Evolutionary conservation across 1,284 basidiomycete species (phyloP).

Genomic region (Ganoderma lucidum): DNA sequence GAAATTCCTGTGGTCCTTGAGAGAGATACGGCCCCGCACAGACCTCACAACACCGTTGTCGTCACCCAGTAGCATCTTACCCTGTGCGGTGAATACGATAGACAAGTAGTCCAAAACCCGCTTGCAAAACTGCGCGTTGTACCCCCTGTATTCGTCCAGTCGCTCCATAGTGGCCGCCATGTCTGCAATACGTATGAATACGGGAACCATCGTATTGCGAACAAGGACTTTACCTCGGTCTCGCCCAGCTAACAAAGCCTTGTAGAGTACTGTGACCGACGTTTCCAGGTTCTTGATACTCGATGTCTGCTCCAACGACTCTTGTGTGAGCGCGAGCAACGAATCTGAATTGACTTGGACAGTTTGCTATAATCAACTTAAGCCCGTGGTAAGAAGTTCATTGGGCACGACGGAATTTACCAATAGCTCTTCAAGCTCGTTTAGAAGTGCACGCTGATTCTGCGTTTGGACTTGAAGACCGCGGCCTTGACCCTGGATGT

Average conservation of each 20-base stretch:
- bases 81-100: slow-evolving; percentile 88
- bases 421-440: slow-evolving; percentile 86
- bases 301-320: slow-evolving; percentile 80
- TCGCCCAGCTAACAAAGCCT: slow-evolving; percentile 90
- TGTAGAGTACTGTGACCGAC: slow-evolving; percentile 92
- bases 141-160: slow-evolving; percentile 87
- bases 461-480: slow-evolving; percentile 98
- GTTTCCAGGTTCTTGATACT: slow-evolving; percentile 85
- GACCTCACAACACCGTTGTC: slow-evolving; percentile 59
- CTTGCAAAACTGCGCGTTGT: slow-evolving; percentile 92
- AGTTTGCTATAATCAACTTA: slow-evolving; percentile 72
- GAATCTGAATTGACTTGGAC: slow-evolving; percentile 89
- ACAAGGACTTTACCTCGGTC: slow-evolving; percentile 69
- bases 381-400: background rate
- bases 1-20: slow-evolving; percentile 74
- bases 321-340: slow-evolving; percentile 83
- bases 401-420: slow-evolving; percentile 50
- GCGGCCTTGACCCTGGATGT: slow-evolving; percentile 96
- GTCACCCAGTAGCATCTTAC: slow-evolving; percentile 71
- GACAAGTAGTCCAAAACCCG: slow-evolving; percentile 89
- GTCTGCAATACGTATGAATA: slow-evolving; percentile 52
- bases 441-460: slow-evolving; percentile 88
- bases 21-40: slow-evolving; percentile 52
- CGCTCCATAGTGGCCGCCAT: slow-evolving; percentile 96
- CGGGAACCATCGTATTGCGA: background rate